These are phyloP conservation scores for Vaccinium vitisidaea DNA, from an alignment of 148 eudicot species.

Conservation along the genomic window DNA sequence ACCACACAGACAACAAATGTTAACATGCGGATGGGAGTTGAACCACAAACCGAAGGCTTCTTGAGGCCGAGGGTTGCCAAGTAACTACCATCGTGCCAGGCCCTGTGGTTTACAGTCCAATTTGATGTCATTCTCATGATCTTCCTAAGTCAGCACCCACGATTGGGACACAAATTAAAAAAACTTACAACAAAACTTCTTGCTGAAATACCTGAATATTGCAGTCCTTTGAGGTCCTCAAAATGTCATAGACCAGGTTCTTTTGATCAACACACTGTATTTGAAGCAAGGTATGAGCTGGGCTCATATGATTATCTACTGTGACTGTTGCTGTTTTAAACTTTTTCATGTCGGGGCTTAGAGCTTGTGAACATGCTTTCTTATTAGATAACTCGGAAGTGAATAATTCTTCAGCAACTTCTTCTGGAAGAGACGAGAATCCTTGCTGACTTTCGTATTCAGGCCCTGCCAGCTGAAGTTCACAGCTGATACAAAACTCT, in stretches of 20 bases:
- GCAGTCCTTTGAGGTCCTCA: slow-evolving; percentile 76
- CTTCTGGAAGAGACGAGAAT: slow-evolving; percentile 55
- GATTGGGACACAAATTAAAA: not conserved
- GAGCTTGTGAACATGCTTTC: slow-evolving; percentile 46
- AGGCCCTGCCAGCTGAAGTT: slow-evolving; percentile 68
- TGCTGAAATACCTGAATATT: slow-evolving; percentile 57
- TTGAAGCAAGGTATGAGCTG: slow-evolving; percentile 89
- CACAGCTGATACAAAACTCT: slow-evolving; percentile 72
- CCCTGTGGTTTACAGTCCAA: not conserved
- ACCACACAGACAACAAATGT: not conserved
- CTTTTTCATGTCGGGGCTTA: slow-evolving; percentile 28
- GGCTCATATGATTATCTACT: slow-evolving; percentile 62
- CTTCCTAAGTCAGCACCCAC: not conserved
- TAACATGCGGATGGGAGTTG: not conserved
- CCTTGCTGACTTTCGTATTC: slow-evolving; percentile 57
- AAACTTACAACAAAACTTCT: slow-evolving; percentile 17
- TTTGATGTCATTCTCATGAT: slow-evolving; percentile 3
- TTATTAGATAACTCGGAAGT: slow-evolving; percentile 42
- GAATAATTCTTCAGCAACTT: slow-evolving; percentile 68
- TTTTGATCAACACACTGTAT: slow-evolving; percentile 80
- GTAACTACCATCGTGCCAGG: not conserved
- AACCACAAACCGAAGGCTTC: not conserved
- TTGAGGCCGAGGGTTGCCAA: not conserved
- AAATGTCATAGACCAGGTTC: slow-evolving; percentile 79
- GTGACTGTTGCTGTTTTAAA: not conserved